Evolutionary conservation across 305 asterid species (phyloP).

Genomic region (Andrographis paniculata): DNA sequence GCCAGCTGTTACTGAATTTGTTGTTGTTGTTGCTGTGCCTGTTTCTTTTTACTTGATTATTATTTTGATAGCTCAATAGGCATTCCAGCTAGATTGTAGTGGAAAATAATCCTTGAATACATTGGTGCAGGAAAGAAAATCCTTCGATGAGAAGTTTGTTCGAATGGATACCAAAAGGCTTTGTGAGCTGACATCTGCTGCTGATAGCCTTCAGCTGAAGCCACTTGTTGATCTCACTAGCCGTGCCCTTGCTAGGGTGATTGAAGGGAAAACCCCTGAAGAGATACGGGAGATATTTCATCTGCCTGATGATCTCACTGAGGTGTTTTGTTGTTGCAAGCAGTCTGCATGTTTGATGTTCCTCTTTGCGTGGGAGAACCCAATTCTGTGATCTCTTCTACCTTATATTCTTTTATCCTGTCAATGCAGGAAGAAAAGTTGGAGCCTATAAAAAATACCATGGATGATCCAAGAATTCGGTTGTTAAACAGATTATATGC

Average conservation of each 20-base stretch:
- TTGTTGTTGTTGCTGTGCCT: background rate
- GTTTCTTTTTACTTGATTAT: slow-evolving; percentile 10
- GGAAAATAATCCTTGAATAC: slow-evolving; percentile 17
- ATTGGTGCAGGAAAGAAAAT: slow-evolving; percentile 73
- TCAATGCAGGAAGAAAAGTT: slow-evolving; percentile 83
- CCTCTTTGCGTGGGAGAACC: slow-evolving; percentile 22
- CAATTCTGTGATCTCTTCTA: slow-evolving; percentile 9
- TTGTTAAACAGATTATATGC: slow-evolving; percentile 85
- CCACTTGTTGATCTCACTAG: slow-evolving; percentile 92
- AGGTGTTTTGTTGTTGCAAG: slow-evolving; percentile 73
- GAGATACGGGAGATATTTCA: slow-evolving; percentile 88
- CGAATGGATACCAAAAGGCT: slow-evolving; percentile 71
- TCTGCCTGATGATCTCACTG: slow-evolving; percentile 93
- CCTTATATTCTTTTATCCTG: slow-evolving; percentile 22
- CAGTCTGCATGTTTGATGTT: slow-evolving; percentile 47
- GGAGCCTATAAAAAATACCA: slow-evolving; percentile 89
- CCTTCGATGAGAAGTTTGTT: slow-evolving; percentile 82
- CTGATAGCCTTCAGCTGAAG: slow-evolving; percentile 83
- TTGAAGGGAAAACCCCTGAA: slow-evolving; percentile 82
- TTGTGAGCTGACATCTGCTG: slow-evolving; percentile 94
- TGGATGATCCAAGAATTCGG: slow-evolving; percentile 94
- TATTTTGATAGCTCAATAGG: slow-evolving; percentile 4
- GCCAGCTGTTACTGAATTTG: slow-evolving; percentile 7
- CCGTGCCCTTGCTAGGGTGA: slow-evolving; percentile 90
- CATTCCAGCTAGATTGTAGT: slow-evolving; percentile 8